These are phyloP conservation scores for Pleoardoris graminearum DNA, from an alignment of 2,329 filamentous ascomycete species.

Conservation along the genomic window DNA sequence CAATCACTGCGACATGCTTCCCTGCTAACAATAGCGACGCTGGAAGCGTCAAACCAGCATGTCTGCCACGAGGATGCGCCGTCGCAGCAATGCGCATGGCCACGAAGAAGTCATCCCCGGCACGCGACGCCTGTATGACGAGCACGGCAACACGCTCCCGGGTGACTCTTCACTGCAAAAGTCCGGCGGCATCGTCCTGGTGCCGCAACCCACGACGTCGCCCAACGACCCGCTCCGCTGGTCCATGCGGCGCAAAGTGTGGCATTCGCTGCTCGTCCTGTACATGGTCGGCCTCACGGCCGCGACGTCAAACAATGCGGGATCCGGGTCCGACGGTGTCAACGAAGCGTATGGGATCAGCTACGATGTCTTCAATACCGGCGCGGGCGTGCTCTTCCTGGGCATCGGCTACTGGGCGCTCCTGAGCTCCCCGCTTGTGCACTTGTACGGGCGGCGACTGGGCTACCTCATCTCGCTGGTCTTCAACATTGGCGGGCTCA, in stretches of 20 bases:
- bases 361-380: slow-evolving; percentile 26
- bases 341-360: slow-evolving; percentile 24
- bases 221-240: slow-evolving; percentile 58
- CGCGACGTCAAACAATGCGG: slow-evolving; percentile 25
- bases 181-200: slow-evolving; percentile 50
- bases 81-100: slow-evolving; percentile 14
- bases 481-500: slow-evolving; percentile 24
- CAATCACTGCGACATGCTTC: slow-evolving; percentile 19
- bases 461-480: slow-evolving; percentile 23
- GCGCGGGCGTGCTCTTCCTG: slow-evolving; percentile 23
- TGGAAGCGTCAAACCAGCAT: slow-evolving; percentile 18
- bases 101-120: slow-evolving; percentile 24
- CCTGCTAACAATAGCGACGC: slow-evolving; percentile 24
- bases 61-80: slow-evolving; percentile 10
- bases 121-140: slow-evolving; percentile 23
- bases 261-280: slow-evolving; percentile 23
- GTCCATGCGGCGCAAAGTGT: slow-evolving; percentile 50
- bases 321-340: slow-evolving; percentile 23
- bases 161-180: slow-evolving; percentile 25
- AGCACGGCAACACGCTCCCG: slow-evolving; percentile 34
- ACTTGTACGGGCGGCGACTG: slow-evolving; percentile 23
- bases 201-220: slow-evolving; percentile 56
- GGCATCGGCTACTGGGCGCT: slow-evolving; percentile 25
- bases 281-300: slow-evolving; percentile 24
- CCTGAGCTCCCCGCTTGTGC: slow-evolving; percentile 22